phyloP scores from a whole-genome alignment of 1,139 yeast genomes.

The Taphrina sp. region DNA sequence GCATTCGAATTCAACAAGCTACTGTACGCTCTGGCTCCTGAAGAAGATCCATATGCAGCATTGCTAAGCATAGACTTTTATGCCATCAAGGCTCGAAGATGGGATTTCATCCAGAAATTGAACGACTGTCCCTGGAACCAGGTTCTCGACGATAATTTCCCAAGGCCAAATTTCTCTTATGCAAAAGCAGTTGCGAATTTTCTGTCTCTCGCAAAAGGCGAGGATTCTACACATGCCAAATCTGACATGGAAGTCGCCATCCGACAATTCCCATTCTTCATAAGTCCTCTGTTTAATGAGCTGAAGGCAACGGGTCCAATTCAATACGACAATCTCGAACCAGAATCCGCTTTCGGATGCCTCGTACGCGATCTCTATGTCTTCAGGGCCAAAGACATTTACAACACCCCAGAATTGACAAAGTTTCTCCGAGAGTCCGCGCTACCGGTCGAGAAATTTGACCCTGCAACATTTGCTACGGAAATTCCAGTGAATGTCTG shows the following conservation, averaged over 20 bases:
- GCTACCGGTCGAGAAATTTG: conserved; percentile 33
- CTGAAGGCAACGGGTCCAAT: conserved; percentile 42
- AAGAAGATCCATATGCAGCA: conserved; percentile 81
- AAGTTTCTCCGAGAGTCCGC: conserved; percentile 36
- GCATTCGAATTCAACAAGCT: conserved; percentile 74
- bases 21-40: conserved; percentile 58
- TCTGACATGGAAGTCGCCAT: conserved; percentile 54
- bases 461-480: conserved; percentile 33
- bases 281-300: conserved; percentile 52
- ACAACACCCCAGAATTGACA: conserved; percentile 39
- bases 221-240: conserved; percentile 49
- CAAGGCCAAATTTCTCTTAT: conserved; percentile 66
- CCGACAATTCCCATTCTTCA: conserved; percentile 59
- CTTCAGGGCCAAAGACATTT: conserved; percentile 40
- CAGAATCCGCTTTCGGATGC: conserved; percentile 38
- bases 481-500: conserved; percentile 39
- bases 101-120: conserved; percentile 58
- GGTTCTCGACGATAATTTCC: conserved; percentile 48
- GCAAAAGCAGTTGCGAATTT: conserved; percentile 60
- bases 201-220: conserved; percentile 43
- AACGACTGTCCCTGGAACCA: conserved; percentile 41
- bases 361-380: conserved; percentile 40
- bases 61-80: conserved; percentile 79
- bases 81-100: conserved; percentile 66
- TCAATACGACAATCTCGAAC: conserved; percentile 33